Evolutionary conservation across 768 basidiomycete species (phyloP), one percentile per base, ranked within the genome.

Genomic region (Mycena indigotica): DNA sequence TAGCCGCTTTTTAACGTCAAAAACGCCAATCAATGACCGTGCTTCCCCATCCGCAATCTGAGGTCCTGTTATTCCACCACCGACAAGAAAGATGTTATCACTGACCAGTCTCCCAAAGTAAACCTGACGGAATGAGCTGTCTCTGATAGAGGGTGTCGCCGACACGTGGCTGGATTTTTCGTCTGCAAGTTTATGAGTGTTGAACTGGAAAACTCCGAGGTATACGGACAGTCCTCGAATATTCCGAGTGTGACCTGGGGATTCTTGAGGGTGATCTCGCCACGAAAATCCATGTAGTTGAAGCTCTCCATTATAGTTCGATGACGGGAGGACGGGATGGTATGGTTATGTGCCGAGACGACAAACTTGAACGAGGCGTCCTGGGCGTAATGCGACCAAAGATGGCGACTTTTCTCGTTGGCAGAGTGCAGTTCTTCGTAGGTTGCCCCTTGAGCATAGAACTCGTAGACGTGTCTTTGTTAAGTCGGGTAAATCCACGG

Each of bases 141-240:
- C 86, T 87, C 82, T 56, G 82, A 75, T 65, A 77, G 75, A 4
- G 72, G 71, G 35, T 81, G 35, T n/a, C n/a, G n/a, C n/a, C n/a
- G n/a, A n/a, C n/a, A 38, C 35, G 35, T 74, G 12, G 77, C 75
- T 17, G 70, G 69, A 17, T 80, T 79, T n/a, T 74, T 75, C 41
- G 76, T 76, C 56, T 80, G 80, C 10, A 74, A 71, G 66, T 90
- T 86, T 86, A 51, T 12, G 21, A 23, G 50, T 38, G 21, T 38
- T 41, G 30, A 60, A n/a, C n/a, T n/a, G n/a, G n/a, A n/a, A n/a
- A n/a, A n/a, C n/a, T n/a, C n/a, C n/a, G n/a, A n/a, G n/a, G n/a
- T n/a, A n/a, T n/a, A n/a, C 85, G 60, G 58, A 95, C 95, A 96
- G 75, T 96, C 95, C 77, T 97, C 95, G 53, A 89, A 91, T 50